Conservation (phyloP, 2,329 filamentous ascomycete genomes). For the Monosporascus sp. region DNA sequence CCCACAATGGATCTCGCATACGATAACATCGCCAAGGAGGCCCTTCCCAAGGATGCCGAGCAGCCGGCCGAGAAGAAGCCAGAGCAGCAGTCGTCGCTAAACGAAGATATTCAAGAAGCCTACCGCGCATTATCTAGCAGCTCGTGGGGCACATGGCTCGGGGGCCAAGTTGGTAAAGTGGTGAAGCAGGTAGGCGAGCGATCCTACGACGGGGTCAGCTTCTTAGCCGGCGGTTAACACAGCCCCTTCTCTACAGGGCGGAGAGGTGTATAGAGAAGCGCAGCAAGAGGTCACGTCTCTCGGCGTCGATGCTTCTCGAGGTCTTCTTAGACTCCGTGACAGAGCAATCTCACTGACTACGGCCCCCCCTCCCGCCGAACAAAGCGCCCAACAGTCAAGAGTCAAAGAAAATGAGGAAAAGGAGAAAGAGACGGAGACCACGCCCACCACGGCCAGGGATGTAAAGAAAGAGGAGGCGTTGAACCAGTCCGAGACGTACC, state of each 20-base stretch:
- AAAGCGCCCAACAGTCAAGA: slow-evolving; percentile 13
- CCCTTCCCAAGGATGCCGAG: slow-evolving; percentile 56
- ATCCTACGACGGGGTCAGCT: neutral
- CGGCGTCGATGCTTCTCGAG: slow-evolving; percentile 75
- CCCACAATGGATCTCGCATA: slow-evolving; percentile 86
- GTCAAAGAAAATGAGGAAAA: slow-evolving; percentile 20
- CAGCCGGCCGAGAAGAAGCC: slow-evolving; percentile 40
- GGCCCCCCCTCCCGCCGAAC: slow-evolving; percentile 20
- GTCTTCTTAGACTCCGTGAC: slow-evolving; percentile 72
- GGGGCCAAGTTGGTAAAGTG: slow-evolving; percentile 85
- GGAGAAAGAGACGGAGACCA: slow-evolving; percentile 33
- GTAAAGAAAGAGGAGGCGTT: slow-evolving; percentile 37
- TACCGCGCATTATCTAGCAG: slow-evolving; percentile 90
- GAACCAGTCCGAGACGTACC: slow-evolving; percentile 57
- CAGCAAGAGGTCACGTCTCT: slow-evolving; percentile 79
- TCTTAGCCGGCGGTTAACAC: neutral
- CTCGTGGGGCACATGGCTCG: slow-evolving; percentile 84
- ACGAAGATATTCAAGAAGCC: slow-evolving; percentile 87
- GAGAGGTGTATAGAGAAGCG: slow-evolving; percentile 77
- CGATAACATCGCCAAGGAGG: slow-evolving; percentile 90
- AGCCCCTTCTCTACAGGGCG: slow-evolving; percentile 51
- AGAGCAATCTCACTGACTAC: slow-evolving; percentile 65
- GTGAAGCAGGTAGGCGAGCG: slow-evolving; percentile 72
- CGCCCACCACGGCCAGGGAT: slow-evolving; percentile 40
- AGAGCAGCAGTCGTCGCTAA: slow-evolving; percentile 56